These are phyloP conservation scores for Alternaria ethzedia DNA, from an alignment of 2,329 filamentous ascomycete genomes.

Conservation along the genomic window DNA sequence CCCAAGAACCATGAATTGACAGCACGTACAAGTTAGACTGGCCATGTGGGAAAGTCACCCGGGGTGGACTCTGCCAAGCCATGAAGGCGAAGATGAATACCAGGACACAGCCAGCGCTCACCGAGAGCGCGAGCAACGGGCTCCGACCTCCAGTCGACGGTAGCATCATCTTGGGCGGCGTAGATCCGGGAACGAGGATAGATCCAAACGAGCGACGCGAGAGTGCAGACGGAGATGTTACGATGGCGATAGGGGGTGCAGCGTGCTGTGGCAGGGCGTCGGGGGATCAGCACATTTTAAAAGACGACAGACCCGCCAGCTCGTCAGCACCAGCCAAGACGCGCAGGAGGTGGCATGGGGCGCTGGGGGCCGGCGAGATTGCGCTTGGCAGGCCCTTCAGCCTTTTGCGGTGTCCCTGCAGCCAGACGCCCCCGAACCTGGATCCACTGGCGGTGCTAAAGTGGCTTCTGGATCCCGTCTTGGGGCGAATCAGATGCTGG, in stretches of 20 bases:
- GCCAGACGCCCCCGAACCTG: conserved; percentile 16
- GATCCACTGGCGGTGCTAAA: conserved; percentile 15
- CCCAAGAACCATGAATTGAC: background rate
- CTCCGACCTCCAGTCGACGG: conserved; percentile 38
- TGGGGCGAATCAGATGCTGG: conserved; percentile 17
- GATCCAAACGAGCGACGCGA: conserved; percentile 15
- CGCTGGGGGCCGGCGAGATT: conserved; percentile 29
- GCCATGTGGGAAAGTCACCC: conserved; percentile 29
- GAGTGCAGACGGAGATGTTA: conserved; percentile 2
- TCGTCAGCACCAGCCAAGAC: conserved; percentile 30
- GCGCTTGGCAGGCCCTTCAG: conserved; percentile 28
- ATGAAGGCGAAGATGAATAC: conserved; percentile 45
- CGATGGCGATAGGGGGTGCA: conserved; percentile 22
- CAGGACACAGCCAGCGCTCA: conserved; percentile 38
- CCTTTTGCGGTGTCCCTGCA: conserved; percentile 20
- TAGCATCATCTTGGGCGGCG: conserved; percentile 36
- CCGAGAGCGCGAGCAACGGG: conserved; percentile 40
- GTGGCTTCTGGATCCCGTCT: conserved; percentile 12
- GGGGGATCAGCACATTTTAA: conserved; percentile 35
- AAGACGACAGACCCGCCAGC: conserved; percentile 17
- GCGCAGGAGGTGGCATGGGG: conserved; percentile 23
- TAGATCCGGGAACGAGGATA: conserved; percentile 3
- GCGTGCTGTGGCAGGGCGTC: conserved; percentile 10
- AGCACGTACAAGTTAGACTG: conserved; percentile 35
- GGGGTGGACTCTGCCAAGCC: conserved; percentile 41